A percentile compares a stretch with the other conserved stretches of the same genome.
Evolutionary conservation across 306 rosid genomes (phyloP).

Genomic region (Rubus idaeus): DNA sequence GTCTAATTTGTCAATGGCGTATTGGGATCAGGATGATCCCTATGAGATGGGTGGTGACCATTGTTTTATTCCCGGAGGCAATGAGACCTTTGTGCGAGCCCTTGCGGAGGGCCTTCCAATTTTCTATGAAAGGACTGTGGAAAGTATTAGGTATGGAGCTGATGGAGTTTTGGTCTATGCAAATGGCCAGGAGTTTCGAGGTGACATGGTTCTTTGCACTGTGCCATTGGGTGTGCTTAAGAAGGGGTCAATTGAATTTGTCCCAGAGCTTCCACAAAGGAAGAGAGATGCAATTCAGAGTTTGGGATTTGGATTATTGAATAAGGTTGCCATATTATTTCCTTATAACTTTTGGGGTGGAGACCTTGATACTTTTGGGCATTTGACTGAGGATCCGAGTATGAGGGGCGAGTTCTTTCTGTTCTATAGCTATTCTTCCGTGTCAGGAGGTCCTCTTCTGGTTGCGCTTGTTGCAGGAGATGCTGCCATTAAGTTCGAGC

Average conservation of each 20-base stretch:
- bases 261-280: constrained; percentile 84
- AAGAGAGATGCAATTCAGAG: constrained; percentile 80
- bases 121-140: constrained; percentile 71
- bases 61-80: constrained; percentile 90
- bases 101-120: constrained; percentile 78
- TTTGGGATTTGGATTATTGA: constrained; percentile 80
- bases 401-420: constrained; percentile 92
- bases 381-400: constrained; percentile 74
- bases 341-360: constrained; percentile 95
- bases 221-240: constrained; percentile 86
- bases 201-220: constrained; percentile 76
- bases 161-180: constrained; percentile 76
- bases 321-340: constrained; percentile 80
- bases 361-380: constrained; percentile 83
- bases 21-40: constrained; percentile 98
- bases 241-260: constrained; percentile 61
- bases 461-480: constrained; percentile 90
- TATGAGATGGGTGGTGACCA: constrained; percentile 98
- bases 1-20: constrained; percentile 87
- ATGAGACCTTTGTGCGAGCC: constrained; percentile 66
- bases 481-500: constrained; percentile 82
- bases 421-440: constrained; percentile 86
- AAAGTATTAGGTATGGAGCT: constrained; percentile 59
- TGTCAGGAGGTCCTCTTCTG: constrained; percentile 86
- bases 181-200: constrained; percentile 61